A percentile compares a stretch with the other conserved stretches of the same genome.
These are phyloP conservation scores for Glaciozyma antarctica DNA, from an alignment of 768 basidiomycete genomes.

Conservation along the genomic window DNA sequence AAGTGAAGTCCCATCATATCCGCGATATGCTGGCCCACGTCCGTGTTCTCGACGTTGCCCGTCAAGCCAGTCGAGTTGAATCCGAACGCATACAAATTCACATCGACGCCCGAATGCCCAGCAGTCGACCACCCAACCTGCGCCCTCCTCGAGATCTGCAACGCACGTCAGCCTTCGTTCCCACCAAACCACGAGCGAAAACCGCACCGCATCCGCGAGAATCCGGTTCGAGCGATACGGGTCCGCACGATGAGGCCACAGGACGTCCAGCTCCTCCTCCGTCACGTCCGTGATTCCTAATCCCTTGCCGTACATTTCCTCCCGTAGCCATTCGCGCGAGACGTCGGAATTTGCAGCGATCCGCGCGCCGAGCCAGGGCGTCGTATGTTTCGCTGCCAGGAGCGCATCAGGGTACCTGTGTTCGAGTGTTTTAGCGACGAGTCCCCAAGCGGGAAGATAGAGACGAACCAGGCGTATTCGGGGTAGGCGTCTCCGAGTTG, in stretches of 20 bases:
- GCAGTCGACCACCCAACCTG: constrained; percentile 36
- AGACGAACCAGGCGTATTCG: constrained; percentile 25
- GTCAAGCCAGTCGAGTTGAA: constrained; percentile 20
- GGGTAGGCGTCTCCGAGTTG: constrained; percentile 32
- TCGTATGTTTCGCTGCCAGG: constrained; percentile 31
- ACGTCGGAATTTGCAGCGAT: constrained; percentile 15
- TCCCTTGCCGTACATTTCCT: constrained; percentile 28
- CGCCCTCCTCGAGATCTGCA: constrained; percentile 31
- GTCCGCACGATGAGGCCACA: constrained; percentile 9
- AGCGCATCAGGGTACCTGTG: constrained; percentile 34
- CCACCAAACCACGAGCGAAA: background rate
- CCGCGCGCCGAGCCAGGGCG: constrained; percentile 22
- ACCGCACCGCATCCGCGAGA: constrained; percentile 27
- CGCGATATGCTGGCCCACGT: constrained; percentile 5
- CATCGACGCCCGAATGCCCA: constrained; percentile 27
- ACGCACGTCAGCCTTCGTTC: background rate
- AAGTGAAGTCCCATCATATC: too few relatives aligned
- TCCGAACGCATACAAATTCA: constrained; percentile 15
- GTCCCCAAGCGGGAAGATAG: background rate
- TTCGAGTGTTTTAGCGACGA: background rate
- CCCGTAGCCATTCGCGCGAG: constrained; percentile 19
- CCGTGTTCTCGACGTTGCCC: constrained; percentile 34
- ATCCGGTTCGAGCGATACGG: constrained; percentile 21
- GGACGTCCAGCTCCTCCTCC: constrained; percentile 23
- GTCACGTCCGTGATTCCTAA: constrained; percentile 32